A percentile compares a stretch with the other conserved stretches of the same genome.
Conservation (phyloP, 2,329 filamentous ascomycete genomes). For the Exophiala calicioides region DNA sequence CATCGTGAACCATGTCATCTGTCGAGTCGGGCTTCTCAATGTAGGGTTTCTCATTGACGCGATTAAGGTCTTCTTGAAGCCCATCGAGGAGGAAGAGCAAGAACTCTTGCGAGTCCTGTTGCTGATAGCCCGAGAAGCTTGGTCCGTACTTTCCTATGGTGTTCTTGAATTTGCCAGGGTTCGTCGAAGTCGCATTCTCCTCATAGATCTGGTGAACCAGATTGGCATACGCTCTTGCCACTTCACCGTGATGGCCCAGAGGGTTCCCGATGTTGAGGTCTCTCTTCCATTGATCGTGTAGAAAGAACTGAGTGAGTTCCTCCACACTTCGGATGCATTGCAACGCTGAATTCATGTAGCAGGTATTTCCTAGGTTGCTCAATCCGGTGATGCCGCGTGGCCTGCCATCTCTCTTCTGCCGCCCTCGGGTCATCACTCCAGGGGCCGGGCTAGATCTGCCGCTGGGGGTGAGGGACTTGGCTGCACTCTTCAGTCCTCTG, state of each 20-base stretch:
- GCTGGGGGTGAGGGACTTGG: constrained; percentile 48
- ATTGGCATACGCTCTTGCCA: constrained; percentile 79
- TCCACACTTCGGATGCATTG: constrained; percentile 93
- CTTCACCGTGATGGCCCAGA: constrained; percentile 78
- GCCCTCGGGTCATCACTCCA: constrained; percentile 67
- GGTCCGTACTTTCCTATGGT: constrained; percentile 78
- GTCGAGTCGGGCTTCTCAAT: constrained; percentile 97
- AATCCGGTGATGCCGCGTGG: constrained; percentile 78
- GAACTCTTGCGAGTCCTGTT: constrained; percentile 98
- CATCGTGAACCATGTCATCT: constrained; percentile 88
- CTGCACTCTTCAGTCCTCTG: constrained; percentile 37
- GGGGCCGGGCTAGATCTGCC: constrained; percentile 71
- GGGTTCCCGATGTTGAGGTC: constrained; percentile 87
- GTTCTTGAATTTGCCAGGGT: constrained; percentile 78
- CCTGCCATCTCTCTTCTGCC: constrained; percentile 67
- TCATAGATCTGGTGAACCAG: constrained; percentile 78
- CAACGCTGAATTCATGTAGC: constrained; percentile 97
- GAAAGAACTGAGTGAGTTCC: constrained; percentile 89
- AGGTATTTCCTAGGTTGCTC: constrained; percentile 91
- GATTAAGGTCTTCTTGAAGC: constrained; percentile 90
- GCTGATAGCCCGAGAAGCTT: constrained; percentile 88
- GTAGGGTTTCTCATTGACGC: constrained; percentile 93
- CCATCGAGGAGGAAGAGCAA: constrained; percentile 92
- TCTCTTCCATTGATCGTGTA: constrained; percentile 69
- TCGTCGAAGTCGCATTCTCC: constrained; percentile 67